Conservation (phyloP, 441 rosid genomes). For the Metrosideros polymorpha region DNA sequence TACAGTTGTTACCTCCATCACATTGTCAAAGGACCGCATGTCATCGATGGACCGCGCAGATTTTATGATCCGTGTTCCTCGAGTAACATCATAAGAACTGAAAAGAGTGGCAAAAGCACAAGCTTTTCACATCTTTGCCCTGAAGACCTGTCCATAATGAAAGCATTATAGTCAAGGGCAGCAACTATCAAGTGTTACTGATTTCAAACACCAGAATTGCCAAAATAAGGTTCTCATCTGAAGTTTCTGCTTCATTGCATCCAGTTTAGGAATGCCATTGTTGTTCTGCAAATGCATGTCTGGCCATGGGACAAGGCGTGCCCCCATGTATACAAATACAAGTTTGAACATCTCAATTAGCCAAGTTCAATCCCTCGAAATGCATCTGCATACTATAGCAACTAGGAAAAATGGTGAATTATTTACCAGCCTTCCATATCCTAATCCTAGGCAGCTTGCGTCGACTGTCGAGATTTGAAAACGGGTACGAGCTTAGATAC, state of each 20-base stretch:
- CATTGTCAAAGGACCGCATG: not conserved
- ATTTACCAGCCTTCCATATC: not conserved
- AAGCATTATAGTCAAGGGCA: not conserved
- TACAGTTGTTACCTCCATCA: not conserved
- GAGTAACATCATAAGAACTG: slow-evolving; percentile 9
- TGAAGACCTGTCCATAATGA: slow-evolving; percentile 36
- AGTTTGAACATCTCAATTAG: not conserved
- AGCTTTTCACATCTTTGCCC: slow-evolving; percentile 16
- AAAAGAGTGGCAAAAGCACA: slow-evolving; percentile 18
- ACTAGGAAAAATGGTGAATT: not conserved
- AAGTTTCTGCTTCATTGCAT: not conserved
- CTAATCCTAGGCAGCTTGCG: not conserved
- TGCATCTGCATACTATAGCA: not conserved
- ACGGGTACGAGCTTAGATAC: not conserved
- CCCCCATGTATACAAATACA: too few species aligned
- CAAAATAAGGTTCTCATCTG: not conserved
- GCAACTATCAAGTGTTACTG: not conserved
- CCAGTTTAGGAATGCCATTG: not conserved
- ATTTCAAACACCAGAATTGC: not conserved
- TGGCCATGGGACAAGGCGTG: too few species aligned
- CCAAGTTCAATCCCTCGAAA: not conserved
- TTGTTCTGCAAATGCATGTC: not conserved
- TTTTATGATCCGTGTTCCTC: not conserved
- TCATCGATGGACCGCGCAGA: not conserved
- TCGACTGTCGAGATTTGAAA: not conserved